Percentiles rank a stretch among this genome's conserved stretches.
phyloP scores from a whole-genome alignment of 768 basidiomycete genomes.

The Boletus insuetus region DNA sequence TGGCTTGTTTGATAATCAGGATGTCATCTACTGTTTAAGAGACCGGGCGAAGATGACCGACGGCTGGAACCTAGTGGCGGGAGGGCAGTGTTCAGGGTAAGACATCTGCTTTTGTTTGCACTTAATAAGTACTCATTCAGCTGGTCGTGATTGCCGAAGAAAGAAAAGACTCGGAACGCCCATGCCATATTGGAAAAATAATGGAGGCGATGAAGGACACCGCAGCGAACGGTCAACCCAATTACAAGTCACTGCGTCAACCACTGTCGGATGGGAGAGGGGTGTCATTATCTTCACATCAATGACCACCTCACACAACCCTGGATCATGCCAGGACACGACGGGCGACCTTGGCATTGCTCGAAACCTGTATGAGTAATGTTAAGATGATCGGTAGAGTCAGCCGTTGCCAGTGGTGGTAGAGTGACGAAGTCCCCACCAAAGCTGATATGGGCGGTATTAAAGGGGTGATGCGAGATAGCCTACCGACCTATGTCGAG shows the following conservation, averaged over 20 bases:
- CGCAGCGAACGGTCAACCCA: not conserved
- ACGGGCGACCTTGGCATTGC: slow-evolving; percentile 12
- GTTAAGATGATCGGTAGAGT: no score
- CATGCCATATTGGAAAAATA: not conserved
- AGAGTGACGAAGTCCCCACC: not conserved
- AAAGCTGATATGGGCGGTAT: not conserved
- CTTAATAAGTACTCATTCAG: no score
- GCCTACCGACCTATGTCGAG: not conserved
- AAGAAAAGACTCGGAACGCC: not conserved
- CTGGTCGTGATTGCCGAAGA: not conserved
- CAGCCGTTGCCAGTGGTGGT: no score
- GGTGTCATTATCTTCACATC: no score
- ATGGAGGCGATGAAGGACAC: not conserved
- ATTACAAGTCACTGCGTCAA: not conserved
- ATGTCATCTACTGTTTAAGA: no score
- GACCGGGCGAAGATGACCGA: not conserved
- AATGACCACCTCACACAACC: not conserved
- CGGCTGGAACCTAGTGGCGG: not conserved
- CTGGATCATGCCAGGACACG: not conserved
- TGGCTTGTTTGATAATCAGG: not conserved
- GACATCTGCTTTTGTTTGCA: no score
- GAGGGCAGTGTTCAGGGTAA: slow-evolving; percentile 9
- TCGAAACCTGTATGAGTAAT: not conserved
- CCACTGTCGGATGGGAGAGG: not conserved
- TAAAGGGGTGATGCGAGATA: not conserved